Base-by-base conservation (phyloP, 2,329 filamentous ascomycete genomes). In the Metarhizium guizhouense region DNA sequence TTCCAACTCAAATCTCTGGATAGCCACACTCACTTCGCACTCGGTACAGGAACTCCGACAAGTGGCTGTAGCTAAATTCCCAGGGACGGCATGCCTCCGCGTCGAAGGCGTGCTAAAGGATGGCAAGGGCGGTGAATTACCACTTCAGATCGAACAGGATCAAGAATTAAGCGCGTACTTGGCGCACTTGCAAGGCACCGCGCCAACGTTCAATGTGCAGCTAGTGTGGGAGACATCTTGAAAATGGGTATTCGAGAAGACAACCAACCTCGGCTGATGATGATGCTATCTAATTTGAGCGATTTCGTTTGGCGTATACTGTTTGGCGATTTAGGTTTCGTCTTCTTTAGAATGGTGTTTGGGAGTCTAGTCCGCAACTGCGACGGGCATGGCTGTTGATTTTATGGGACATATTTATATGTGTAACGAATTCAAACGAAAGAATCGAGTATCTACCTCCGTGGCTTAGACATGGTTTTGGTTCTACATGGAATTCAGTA, bases 121-220 rank as follows among this genome's bases (percentile, higher is more conserved):
- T 63, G 76, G 72, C 14, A 76, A 76, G 59, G 83, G 81, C 5
- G 76, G 76, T 52, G 86, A 89, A 64, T 74, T 87, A 48, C 74
- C 74, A 16, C 79, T 88, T 63, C 72, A 77, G 55, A 85, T 93
- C 62, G 84, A 85, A 54, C 78, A 84, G 45, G 86, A 92, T 62
- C 81, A 83, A 59, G 87, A 93, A 70, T 68, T 94, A 59, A 79
- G 79, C 57, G 85, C 85, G 0, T 93, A 92, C 69, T 69, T 94
- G 61, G 76, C 79, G 50, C 85, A 88, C 65, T 75, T 86, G 30
- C 73, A 81, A 60, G 76, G 65, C 13, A 63, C 62, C 25, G 67
- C 75, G 38, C 73, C 75, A 6, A 75, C 71, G 8, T 78, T 78
- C 60, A 68, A 65, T 48, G 72, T 77, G 14, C 71, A 74, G 58